Conservation (phyloP, 257 asterid species). For the Lycium ferocissimum region DNA sequence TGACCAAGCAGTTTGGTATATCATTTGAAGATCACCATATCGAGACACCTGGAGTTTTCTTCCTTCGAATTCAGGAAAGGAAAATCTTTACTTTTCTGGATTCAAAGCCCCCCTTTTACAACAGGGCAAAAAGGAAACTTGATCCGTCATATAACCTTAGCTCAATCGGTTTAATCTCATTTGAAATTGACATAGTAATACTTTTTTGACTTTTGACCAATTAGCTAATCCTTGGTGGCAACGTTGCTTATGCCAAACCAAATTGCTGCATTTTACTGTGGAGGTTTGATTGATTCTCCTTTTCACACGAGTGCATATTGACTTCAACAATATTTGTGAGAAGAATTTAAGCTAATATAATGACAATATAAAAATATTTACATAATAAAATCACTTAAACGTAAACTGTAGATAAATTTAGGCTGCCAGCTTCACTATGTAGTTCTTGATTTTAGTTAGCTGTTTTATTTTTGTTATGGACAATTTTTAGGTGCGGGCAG, state of each 20-base stretch:
- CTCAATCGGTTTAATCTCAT: neutral
- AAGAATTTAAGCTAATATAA: neutral
- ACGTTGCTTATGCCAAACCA: neutral
- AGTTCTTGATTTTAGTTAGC: too few relatives aligned
- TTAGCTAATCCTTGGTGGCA: neutral
- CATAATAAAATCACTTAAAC: too few relatives aligned
- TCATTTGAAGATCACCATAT: neutral
- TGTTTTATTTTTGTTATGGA: too few relatives aligned
- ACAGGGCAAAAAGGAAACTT: neutral
- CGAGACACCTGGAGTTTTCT: neutral
- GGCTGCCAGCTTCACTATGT: too few relatives aligned
- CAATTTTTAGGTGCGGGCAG: neutral
- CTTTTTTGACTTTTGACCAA: neutral
- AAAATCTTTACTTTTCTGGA: neutral
- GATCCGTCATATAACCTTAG: neutral
- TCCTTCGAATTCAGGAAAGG: neutral
- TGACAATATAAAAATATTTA: too few relatives aligned
- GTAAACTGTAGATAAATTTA: too few relatives aligned
- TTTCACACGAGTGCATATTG: too few relatives aligned
- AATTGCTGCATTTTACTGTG: neutral
- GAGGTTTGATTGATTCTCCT: too few relatives aligned
- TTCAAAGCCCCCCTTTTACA: neutral
- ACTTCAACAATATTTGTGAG: neutral
- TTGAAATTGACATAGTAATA: neutral
- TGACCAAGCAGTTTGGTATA: neutral